Conservation (phyloP, 2,329 filamentous ascomycete species). For the Claviceps cyperi region DNA sequence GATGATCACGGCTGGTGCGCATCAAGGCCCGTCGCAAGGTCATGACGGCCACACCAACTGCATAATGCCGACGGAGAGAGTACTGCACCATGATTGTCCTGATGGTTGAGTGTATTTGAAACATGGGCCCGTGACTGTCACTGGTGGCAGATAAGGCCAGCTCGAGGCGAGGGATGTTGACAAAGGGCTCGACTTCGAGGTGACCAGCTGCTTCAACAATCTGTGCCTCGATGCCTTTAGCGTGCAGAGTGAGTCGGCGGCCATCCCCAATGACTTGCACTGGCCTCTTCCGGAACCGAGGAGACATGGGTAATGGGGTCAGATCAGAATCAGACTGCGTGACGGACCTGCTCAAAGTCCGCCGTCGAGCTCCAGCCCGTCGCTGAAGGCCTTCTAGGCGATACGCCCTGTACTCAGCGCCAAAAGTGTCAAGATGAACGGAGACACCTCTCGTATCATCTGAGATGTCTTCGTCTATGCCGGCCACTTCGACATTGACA, state of each 20-base stretch:
- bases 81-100: constrained; percentile 73
- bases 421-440: constrained; percentile 76
- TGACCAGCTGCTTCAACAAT: constrained; percentile 78
- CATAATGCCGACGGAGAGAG: constrained; percentile 87
- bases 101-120: constrained; percentile 72
- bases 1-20: constrained; percentile 31
- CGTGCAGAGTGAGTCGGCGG: constrained; percentile 64
- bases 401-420: constrained; percentile 76
- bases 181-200: constrained; percentile 72
- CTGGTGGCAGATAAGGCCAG: constrained; percentile 72
- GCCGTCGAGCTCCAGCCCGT: constrained; percentile 43
- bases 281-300: constrained; percentile 36
- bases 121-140: constrained; percentile 73
- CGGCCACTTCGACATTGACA: constrained; percentile 81
- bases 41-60: constrained; percentile 65
- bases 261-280: constrained; percentile 54
- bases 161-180: constrained; percentile 77
- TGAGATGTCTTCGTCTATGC: constrained; percentile 72
- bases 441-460: constrained; percentile 69
- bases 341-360: constrained; percentile 59
- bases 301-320: constrained; percentile 18
- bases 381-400: constrained; percentile 50
- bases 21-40: constrained; percentile 60
- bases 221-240: constrained; percentile 74
- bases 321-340: constrained; percentile 55